Evolutionary conservation across 352 stramenopile genomes (phyloP).

Genomic region (Hyaloperonospora brassicae): DNA sequence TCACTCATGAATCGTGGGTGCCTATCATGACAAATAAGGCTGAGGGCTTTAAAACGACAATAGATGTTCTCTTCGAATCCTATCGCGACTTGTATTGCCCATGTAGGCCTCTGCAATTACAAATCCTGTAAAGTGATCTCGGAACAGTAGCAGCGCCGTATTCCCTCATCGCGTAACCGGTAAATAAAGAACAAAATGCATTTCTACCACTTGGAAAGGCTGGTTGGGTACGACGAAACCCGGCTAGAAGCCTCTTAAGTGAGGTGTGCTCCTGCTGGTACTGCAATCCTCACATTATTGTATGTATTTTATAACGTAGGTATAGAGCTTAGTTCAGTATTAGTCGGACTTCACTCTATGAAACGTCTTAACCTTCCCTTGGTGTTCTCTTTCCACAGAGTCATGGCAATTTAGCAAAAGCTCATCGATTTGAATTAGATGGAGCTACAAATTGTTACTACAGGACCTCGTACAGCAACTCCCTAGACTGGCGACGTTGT

Average conservation of each 20-base stretch:
- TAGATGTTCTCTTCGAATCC: background rate
- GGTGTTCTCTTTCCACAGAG: constrained; percentile 3
- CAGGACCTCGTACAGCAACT: too few relatives aligned
- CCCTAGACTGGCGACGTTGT: too few relatives aligned
- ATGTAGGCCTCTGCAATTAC: background rate
- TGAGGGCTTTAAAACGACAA: background rate
- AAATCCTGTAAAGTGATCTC: background rate
- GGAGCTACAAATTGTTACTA: too few relatives aligned
- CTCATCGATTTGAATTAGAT: too few relatives aligned
- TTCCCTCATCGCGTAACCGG: background rate
- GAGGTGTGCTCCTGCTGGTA: background rate
- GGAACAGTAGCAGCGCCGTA: background rate
- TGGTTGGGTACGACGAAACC: background rate
- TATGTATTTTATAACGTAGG: constrained; percentile 1
- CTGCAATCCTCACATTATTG: background rate
- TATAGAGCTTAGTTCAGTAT: constrained; percentile 7
- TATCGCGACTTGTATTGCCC: background rate
- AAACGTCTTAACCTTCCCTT: background rate
- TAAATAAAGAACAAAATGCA: background rate
- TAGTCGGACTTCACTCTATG: constrained; percentile 6
- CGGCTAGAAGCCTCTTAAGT: background rate
- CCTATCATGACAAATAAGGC: background rate
- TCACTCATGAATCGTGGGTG: constrained; percentile 1
- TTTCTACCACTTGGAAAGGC: background rate
- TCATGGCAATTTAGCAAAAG: constrained; percentile 5